A percentile compares a stretch with the other conserved stretches of the same genome.
These are phyloP conservation scores for Aureobasidium leucospermi DNA, from an alignment of 2,329 filamentous ascomycete genomes.

Conservation along the genomic window DNA sequence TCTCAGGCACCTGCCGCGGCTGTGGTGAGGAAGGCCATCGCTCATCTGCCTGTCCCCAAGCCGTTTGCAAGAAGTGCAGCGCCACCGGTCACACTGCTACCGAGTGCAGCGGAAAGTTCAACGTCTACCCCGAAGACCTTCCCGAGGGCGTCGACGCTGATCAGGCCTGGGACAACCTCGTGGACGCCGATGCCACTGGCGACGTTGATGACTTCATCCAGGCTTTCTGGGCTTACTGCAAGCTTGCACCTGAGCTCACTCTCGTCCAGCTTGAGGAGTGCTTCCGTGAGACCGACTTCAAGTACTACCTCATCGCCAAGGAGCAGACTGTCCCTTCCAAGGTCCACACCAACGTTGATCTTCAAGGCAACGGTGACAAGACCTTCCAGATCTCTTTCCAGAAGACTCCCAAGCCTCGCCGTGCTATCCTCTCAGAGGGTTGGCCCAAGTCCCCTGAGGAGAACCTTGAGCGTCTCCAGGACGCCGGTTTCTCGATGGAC, in stretches of 20 bases:
- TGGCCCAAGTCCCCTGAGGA: conserved; percentile 45
- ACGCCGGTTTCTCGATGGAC: conserved; percentile 46
- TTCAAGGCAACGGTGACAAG: conserved; percentile 55
- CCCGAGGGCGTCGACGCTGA: conserved; percentile 34
- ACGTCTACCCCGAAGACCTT: conserved; percentile 48
- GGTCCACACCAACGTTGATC: conserved; percentile 63
- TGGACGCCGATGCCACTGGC: conserved; percentile 43
- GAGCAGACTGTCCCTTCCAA: conserved; percentile 42
- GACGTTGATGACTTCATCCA: conserved; percentile 52
- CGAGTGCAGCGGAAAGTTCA: conserved; percentile 54
- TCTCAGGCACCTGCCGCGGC: conserved; percentile 53
- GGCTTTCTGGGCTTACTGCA: conserved; percentile 48
- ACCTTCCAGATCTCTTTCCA: conserved; percentile 46
- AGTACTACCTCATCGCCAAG: conserved; percentile 57
- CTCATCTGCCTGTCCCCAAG: conserved; percentile 56
- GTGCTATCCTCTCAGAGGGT: conserved; percentile 36
- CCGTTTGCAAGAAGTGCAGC: conserved; percentile 58
- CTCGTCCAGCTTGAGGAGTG: conserved; percentile 55
- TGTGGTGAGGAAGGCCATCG: conserved; percentile 49
- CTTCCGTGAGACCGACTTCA: conserved; percentile 49
- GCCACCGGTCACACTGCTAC: conserved; percentile 47
- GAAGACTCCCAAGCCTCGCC: conserved; percentile 39
- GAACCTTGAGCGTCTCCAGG: conserved; percentile 43
- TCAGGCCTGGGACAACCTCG: conserved; percentile 52
- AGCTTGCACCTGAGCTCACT: conserved; percentile 50